Percentiles rank a stretch among this genome's conserved stretches.
These are phyloP conservation scores for Phytophthora constricta DNA, from an alignment of 352 stramenopile genomes.

Conservation along the genomic window DNA sequence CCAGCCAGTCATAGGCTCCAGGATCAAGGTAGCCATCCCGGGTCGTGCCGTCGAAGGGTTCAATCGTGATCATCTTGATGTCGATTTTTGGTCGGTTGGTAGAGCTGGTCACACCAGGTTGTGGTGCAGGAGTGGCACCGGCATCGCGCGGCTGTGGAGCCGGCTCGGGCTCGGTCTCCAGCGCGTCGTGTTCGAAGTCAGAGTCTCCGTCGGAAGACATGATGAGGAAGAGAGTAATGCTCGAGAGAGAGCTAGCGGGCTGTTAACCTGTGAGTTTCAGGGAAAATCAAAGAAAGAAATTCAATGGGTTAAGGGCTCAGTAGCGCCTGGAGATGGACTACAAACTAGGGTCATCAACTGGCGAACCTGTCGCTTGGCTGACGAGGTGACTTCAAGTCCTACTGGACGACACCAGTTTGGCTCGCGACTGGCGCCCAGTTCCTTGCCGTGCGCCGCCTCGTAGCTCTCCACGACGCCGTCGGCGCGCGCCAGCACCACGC, in stretches of 20 bases:
- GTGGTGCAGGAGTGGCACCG: no score
- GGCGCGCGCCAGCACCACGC: conserved; percentile 64
- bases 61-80: not conserved
- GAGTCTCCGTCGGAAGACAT: not conserved
- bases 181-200: not conserved
- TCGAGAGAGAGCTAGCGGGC: not conserved
- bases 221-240: not conserved
- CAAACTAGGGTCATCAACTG: no score
- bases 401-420: no score
- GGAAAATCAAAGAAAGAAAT: no score
- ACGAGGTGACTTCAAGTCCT: no score
- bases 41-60: not conserved
- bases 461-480: conserved; percentile 77
- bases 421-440: conserved; percentile 32
- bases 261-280: not conserved
- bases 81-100: no score
- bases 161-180: not conserved
- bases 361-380: no score
- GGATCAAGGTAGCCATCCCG: not conserved
- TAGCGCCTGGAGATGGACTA: no score
- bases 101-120: no score
- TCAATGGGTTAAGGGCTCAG: no score
- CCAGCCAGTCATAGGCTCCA: not conserved
- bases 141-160: no score
- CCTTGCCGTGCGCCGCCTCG: conserved; percentile 48